phyloP scores from a whole-genome alignment of 1,139 yeast species.

The Zygoascus sp. region DNA sequence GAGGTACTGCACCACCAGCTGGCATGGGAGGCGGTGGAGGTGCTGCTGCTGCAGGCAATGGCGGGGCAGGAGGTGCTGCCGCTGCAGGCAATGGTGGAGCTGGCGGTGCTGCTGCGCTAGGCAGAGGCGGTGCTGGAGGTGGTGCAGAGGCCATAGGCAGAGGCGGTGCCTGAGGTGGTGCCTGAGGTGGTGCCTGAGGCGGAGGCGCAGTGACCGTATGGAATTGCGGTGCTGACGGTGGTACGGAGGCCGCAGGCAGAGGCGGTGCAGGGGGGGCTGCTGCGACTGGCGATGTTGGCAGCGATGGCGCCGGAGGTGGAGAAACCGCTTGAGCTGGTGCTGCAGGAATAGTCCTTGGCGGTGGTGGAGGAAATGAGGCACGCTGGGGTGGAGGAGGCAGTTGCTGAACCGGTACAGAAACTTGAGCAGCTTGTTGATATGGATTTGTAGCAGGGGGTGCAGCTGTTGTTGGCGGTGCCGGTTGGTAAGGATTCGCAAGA shows the following conservation, averaged over 20 bases:
- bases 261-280: constrained; percentile 26
- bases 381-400: constrained; percentile 2
- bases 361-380: constrained; percentile 24
- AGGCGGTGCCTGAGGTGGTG: constrained; percentile 21
- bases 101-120: constrained; percentile 30
- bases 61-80: constrained; percentile 20
- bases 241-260: constrained; percentile 29
- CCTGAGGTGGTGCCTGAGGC: constrained; percentile 20
- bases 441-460: constrained; percentile 11
- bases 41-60: constrained; percentile 17
- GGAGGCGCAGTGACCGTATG: constrained; percentile 28
- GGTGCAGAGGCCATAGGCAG: constrained; percentile 25
- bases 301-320: constrained; percentile 20
- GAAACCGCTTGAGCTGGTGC: constrained; percentile 25
- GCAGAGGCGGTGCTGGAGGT: constrained; percentile 23
- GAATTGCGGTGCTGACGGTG: constrained; percentile 34
- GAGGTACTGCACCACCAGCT: constrained; percentile 24
- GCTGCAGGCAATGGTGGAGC: constrained; percentile 28
- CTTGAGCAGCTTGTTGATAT: not conserved
- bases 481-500: constrained; percentile 26
- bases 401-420: too few relatives aligned
- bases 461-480: constrained; percentile 16
- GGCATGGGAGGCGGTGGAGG: constrained; percentile 29
- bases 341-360: constrained; percentile 13
- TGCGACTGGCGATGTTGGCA: constrained; percentile 21